Evolutionary conservation across 2,329 filamentous ascomycete species (phyloP).

Genomic region (Sporothrix sp.): DNA sequence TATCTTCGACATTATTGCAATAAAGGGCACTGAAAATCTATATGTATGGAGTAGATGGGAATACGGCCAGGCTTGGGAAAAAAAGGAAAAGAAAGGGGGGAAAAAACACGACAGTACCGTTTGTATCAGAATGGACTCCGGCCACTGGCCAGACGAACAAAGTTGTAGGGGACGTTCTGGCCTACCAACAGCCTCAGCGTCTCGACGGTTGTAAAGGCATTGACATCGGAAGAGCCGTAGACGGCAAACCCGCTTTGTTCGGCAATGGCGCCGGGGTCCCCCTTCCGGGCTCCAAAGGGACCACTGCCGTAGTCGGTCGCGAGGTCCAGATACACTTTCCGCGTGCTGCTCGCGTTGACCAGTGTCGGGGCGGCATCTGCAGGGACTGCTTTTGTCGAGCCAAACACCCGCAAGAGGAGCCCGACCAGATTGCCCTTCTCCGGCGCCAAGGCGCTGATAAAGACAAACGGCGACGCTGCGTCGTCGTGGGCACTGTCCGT

Average conservation of each 20-base stretch:
- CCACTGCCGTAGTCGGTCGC: conserved; percentile 39
- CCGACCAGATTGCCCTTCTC: conserved; percentile 72
- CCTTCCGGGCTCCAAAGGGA: conserved; percentile 43
- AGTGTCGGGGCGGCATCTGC: conserved; percentile 24
- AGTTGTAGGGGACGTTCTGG: conserved; percentile 81
- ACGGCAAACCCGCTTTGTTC: conserved; percentile 67
- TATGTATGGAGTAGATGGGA: too few relatives aligned
- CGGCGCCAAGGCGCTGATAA: conserved; percentile 67
- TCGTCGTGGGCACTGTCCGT: conserved; percentile 30
- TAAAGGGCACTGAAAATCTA: too few relatives aligned
- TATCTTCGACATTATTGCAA: too few relatives aligned
- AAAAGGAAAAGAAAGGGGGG: too few relatives aligned
- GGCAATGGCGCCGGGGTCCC: conserved; percentile 59
- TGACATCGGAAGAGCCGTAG: conserved; percentile 70
- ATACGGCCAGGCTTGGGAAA: too few relatives aligned
- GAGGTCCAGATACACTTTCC: conserved; percentile 72
- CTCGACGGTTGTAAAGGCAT: conserved; percentile 76
- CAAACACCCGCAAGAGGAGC: conserved; percentile 65
- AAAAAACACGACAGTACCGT: not conserved
- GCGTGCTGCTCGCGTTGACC: conserved; percentile 28
- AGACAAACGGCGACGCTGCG: conserved; percentile 60
- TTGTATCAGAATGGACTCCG: conserved; percentile 41
- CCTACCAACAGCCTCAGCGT: conserved; percentile 68
- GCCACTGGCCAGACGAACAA: conserved; percentile 63
- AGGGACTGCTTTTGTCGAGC: conserved; percentile 31